Evolutionary conservation across 176 grass and related monocot genomes (phyloP), one percentile per base, ranked within the genome.

Genomic region (Juncus inflexus): DNA sequence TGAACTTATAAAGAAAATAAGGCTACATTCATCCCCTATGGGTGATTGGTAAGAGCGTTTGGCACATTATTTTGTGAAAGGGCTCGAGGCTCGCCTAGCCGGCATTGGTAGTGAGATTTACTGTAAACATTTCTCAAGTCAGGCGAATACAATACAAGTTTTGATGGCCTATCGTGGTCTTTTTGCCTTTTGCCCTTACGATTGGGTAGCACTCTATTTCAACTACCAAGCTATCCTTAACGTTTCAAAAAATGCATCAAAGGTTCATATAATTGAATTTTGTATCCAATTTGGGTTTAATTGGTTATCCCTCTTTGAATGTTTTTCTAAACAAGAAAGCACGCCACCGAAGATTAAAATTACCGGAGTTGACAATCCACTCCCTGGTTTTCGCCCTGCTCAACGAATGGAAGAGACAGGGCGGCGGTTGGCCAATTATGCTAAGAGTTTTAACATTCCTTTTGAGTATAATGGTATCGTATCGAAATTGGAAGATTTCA

Each of bases 201-300:
- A 64, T 7, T 61, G 56, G 67, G 35, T 61, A 7, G 62, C 73
- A 9, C 60, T 63, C 16, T 61, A n/a, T 49, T 77, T 77, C 3
- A 52, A 50, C 12, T 77, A 64, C 67, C 13, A 69, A 19, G 64
- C 81, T 2, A 79, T 84, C 40, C 14, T 74, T 50, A 60, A 81
- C 52, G 38, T 42, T 8, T 45, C 62, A 28, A 42, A 80, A 8
- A 76, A 79, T 52, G 40, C 68, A 37, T 40, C 66, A 6, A 81
- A 61, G 50, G 61, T 81, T 7, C 83, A 86, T 47, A 81, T 86
- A 4, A 45, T 86, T 50, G 67, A 86, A 52, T 76, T 77, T 0
- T 77, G 77, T 11, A 77, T 86, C 42, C 66, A 40, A 52, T 80
- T 68, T 52, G 83, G 83, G 12, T 86, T 86, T 52, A 75, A 76